A percentile compares a stretch with the other conserved stretches of the same genome.
Evolutionary conservation across 2,329 filamentous ascomycete genomes (phyloP).

Genomic region (Lithohypha guttulata): DNA sequence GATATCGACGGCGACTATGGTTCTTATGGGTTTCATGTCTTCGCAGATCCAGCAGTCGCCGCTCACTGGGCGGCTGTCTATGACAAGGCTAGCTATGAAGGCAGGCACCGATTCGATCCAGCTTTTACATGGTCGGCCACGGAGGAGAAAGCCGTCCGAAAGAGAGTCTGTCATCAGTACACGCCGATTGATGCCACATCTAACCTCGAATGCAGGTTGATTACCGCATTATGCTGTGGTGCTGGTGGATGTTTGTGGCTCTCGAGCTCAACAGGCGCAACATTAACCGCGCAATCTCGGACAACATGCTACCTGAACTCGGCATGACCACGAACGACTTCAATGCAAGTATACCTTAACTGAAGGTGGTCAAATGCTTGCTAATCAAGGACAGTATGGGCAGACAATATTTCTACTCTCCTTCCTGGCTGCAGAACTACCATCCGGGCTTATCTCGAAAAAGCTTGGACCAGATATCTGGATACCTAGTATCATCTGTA

Average conservation of each 20-base stretch:
- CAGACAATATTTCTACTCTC: slow-evolving; percentile 45
- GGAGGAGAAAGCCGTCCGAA: no score
- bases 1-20: slow-evolving; percentile 9
- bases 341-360: not conserved
- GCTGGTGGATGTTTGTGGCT: slow-evolving; percentile 48
- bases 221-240: slow-evolving; percentile 24
- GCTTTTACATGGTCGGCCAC: slow-evolving; percentile 14
- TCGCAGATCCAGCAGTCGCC: slow-evolving; percentile 9
- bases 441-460: slow-evolving; percentile 46
- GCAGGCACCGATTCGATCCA: slow-evolving; percentile 38
- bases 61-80: slow-evolving; percentile 21
- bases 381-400: slow-evolving; percentile 30
- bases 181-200: not conserved
- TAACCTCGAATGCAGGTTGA: slow-evolving; percentile 27
- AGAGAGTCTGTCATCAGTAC: slow-evolving; percentile 32
- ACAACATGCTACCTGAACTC: slow-evolving; percentile 42
- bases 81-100: slow-evolving; percentile 31
- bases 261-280: slow-evolving; percentile 51
- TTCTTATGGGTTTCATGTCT: not conserved
- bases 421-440: slow-evolving; percentile 44
- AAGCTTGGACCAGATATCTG: slow-evolving; percentile 44
- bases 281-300: slow-evolving; percentile 45
- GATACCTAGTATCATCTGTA: slow-evolving; percentile 43
- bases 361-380: slow-evolving; percentile 6
- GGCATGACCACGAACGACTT: slow-evolving; percentile 24